These are phyloP conservation scores for Parietichytrium sp. DNA, from an alignment of 108 stramenopile species.

Conservation along the genomic window DNA sequence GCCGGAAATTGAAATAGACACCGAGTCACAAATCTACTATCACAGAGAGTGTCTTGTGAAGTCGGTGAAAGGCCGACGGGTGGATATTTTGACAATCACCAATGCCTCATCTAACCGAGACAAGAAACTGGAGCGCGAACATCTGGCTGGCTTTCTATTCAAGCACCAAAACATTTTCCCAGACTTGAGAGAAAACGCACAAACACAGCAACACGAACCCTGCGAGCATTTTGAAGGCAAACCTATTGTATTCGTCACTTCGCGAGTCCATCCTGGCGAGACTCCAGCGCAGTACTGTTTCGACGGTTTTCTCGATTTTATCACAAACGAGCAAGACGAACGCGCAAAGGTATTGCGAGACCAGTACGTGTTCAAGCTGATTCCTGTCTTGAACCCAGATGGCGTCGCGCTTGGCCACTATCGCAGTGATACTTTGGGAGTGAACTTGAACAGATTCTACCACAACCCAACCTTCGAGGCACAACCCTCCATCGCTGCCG, in stretches of 20 bases:
- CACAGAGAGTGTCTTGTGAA: constrained; percentile 61
- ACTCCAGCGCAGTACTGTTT: constrained; percentile 62
- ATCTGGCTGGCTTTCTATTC: neutral
- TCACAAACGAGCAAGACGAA: constrained; percentile 49
- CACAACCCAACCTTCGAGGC: constrained; percentile 38
- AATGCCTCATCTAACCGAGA: neutral
- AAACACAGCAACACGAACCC: too few relatives aligned
- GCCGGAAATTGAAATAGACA: too few relatives aligned
- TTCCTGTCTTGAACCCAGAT: constrained; percentile 68
- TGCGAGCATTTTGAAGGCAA: constrained; percentile 8
- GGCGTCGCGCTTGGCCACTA: constrained; percentile 67
- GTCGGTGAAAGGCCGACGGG: constrained; percentile 54
- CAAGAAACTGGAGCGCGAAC: neutral
- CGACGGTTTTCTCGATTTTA: constrained; percentile 57
- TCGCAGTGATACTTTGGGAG: constrained; percentile 60
- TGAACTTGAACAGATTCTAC: constrained; percentile 69
- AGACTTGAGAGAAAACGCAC: neutral
- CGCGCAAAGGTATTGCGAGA: constrained; percentile 53
- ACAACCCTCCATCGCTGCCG: constrained; percentile 54
- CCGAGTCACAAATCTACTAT: constrained; percentile 59
- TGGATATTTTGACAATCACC: constrained; percentile 60
- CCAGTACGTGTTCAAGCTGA: constrained; percentile 44
- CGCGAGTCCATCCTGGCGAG: constrained; percentile 70
- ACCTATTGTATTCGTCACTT: constrained; percentile 55
- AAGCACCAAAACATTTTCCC: neutral